Conservation (phyloP, 164 flowering plant species). For the Piper betle region DNA sequence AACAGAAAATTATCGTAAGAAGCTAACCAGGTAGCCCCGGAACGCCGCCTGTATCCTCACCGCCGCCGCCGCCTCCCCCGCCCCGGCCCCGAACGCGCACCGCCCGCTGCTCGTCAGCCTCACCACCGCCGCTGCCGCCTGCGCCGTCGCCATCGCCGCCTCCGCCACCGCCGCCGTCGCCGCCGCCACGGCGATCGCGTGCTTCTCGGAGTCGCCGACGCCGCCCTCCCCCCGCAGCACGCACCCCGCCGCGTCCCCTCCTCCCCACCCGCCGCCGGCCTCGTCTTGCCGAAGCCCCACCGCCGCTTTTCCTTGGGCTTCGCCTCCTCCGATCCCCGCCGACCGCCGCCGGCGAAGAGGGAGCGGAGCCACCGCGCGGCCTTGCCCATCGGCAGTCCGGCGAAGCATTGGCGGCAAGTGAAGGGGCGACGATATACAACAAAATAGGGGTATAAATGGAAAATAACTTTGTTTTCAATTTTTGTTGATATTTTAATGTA, state of each 20-base stretch:
- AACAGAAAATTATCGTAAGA: no score
- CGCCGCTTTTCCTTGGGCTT: conserved; percentile 22
- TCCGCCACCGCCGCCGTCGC: conserved; percentile 48
- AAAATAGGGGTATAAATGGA: neutral
- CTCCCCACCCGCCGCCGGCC: neutral
- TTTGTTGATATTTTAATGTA: no score
- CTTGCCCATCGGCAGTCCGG: neutral
- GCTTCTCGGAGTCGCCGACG: conserved; percentile 29
- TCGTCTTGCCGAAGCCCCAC: conserved; percentile 43
- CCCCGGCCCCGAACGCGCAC: conserved; percentile 6
- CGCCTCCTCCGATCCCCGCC: conserved; percentile 7
- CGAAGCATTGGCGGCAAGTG: neutral
- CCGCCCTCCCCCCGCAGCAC: neutral
- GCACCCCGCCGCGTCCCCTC: neutral
- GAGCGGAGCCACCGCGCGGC: conserved; percentile 25
- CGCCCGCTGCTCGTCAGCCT: conserved; percentile 43
- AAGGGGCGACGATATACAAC: no score
- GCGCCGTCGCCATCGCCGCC: conserved; percentile 48
- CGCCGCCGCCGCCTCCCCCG: conserved; percentile 33
- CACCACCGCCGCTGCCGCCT: conserved; percentile 48
- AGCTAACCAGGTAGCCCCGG: conserved; percentile 69
- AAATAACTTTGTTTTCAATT: no score
- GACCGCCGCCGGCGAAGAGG: conserved; percentile 28
- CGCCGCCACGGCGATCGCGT: conserved; percentile 52
- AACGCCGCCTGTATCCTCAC: conserved; percentile 65